A percentile compares a stretch with the other conserved stretches of the same genome.
These are phyloP conservation scores for Chrysoporthe puriensis DNA, from an alignment of 2,329 filamentous ascomycete genomes.

Conservation along the genomic window DNA sequence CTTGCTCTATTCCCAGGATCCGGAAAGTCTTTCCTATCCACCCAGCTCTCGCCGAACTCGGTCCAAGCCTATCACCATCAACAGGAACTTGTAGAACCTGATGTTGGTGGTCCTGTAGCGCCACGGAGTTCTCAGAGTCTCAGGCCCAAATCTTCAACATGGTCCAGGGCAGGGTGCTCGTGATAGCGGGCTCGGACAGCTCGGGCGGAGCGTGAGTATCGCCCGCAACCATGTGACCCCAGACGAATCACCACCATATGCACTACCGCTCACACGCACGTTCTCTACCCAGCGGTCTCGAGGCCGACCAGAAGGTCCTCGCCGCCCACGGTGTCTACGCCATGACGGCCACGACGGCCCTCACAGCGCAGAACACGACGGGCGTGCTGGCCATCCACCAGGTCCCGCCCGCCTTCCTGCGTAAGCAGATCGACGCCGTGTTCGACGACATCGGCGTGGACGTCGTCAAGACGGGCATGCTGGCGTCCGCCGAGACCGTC, in stretches of 20 bases:
- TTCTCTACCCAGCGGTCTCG: conserved; percentile 70
- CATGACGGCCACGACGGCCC: conserved; percentile 91
- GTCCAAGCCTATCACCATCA: not conserved
- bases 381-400: conserved; percentile 82
- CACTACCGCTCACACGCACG: conserved; percentile 9
- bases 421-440: conserved; percentile 83
- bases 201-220: conserved; percentile 78
- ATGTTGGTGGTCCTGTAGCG: too few relatives aligned
- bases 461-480: conserved; percentile 92
- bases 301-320: conserved; percentile 94
- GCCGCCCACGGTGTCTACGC: conserved; percentile 92
- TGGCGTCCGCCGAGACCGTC: conserved; percentile 74
- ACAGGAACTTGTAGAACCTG: not conserved
- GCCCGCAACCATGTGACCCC: not conserved
- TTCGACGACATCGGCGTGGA: conserved; percentile 84
- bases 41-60: conserved; percentile 8
- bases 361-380: conserved; percentile 94
- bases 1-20: conserved; percentile 1
- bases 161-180: conserved; percentile 62
- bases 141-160: conserved; percentile 36
- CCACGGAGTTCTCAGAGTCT: not conserved
- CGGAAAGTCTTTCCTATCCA: conserved; percentile 7
- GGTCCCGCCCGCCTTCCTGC: conserved; percentile 77
- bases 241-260: not conserved
- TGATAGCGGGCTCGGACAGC: conserved; percentile 88